phyloP scores from a whole-genome alignment of 2,329 filamentous ascomycete genomes.

The Ophiobolus disseminans region DNA sequence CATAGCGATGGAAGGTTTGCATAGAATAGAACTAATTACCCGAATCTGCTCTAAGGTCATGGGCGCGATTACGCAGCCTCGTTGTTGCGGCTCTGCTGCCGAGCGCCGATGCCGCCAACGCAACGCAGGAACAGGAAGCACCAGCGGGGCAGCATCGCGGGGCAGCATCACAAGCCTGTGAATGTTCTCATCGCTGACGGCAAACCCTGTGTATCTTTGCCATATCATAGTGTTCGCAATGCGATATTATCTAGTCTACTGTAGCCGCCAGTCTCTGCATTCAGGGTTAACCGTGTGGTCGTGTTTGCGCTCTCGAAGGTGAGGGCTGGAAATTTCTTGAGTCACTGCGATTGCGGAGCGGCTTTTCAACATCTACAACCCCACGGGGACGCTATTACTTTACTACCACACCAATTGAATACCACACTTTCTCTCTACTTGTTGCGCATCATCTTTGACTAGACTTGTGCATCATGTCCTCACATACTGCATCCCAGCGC shows the following conservation, averaged over 20 bases:
- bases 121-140: constrained; percentile 13
- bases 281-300: neutral
- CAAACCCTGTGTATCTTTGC: neutral
- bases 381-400: constrained; percentile 29
- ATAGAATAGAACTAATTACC: no score
- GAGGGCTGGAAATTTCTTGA: constrained; percentile 22
- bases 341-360: constrained; percentile 39
- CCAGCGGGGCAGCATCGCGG: constrained; percentile 14
- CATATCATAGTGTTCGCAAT: neutral
- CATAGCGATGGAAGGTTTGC: no score
- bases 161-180: neutral
- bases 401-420: constrained; percentile 11
- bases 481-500: constrained; percentile 63
- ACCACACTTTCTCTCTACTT: constrained; percentile 10
- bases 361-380: constrained; percentile 28
- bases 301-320: constrained; percentile 1
- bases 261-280: neutral
- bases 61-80: no score
- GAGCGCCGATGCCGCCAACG: constrained; percentile 13
- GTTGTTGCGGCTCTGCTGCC: neutral
- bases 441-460: constrained; percentile 7
- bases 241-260: neutral
- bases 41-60: no score
- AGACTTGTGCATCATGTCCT: constrained; percentile 44
- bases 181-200: neutral